Percentiles rank a stretch among this genome's conserved stretches.
Conservation (phyloP, 768 basidiomycete species). For the Panellus pusillus region DNA sequence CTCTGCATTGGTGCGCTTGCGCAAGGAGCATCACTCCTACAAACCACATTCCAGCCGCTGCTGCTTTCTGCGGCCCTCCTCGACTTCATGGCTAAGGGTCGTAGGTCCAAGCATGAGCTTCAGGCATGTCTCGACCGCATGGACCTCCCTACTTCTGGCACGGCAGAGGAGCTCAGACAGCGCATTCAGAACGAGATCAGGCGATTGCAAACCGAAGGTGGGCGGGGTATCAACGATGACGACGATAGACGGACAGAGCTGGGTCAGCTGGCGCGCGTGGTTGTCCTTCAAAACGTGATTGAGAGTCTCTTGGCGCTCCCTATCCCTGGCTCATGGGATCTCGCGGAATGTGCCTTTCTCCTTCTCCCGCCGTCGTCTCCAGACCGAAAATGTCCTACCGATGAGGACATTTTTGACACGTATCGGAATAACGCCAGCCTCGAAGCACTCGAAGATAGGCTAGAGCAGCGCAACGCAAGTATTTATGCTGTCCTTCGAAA, state of each 20-base stretch:
- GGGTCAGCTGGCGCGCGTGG: constrained; percentile 45
- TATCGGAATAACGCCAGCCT: constrained; percentile 25
- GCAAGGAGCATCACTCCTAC: constrained; percentile 48
- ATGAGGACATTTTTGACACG: constrained; percentile 39
- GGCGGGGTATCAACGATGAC: constrained; percentile 12
- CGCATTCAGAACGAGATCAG: constrained; percentile 38
- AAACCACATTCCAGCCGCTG: constrained; percentile 49
- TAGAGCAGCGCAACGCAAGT: constrained; percentile 35
- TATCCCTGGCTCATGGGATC: constrained; percentile 49
- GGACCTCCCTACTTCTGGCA: constrained; percentile 37
- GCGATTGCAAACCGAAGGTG: constrained; percentile 33
- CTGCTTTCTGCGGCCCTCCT: constrained; percentile 46
- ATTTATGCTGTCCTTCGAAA: constrained; percentile 36
- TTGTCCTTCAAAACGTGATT: constrained; percentile 45
- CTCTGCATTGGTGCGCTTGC: constrained; percentile 51
- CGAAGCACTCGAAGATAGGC: constrained; percentile 24
- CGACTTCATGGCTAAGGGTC: constrained; percentile 39
- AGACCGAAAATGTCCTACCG: constrained; percentile 32
- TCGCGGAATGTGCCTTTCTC: constrained; percentile 38
- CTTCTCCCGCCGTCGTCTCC: constrained; percentile 24
- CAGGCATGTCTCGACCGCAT: constrained; percentile 41
- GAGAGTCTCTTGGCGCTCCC: constrained; percentile 47
- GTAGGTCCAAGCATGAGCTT: constrained; percentile 36
- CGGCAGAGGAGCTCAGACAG: constrained; percentile 36
- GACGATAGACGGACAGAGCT: constrained; percentile 35